These are phyloP conservation scores for Salvia miltiorrhiza DNA, from an alignment of 257 asterid species.

Conservation along the genomic window DNA sequence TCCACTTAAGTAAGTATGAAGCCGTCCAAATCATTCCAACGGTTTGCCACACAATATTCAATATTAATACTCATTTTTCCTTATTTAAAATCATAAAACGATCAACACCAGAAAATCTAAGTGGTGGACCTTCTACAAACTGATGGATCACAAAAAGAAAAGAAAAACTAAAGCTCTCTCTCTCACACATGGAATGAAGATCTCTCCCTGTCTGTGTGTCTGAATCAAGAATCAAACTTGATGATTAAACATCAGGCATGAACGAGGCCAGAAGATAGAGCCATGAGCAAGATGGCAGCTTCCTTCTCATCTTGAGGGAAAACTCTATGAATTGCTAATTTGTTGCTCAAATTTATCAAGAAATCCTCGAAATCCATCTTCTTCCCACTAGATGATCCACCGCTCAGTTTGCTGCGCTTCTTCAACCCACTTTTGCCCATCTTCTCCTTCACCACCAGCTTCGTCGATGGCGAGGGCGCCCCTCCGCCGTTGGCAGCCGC, in stretches of 20 bases:
- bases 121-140: conserved; percentile 7
- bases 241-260: conserved; percentile 53
- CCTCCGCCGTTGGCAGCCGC: conserved; percentile 33
- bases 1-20: background rate
- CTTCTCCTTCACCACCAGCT: conserved; percentile 60
- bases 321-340: conserved; percentile 54
- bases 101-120: conserved; percentile 16
- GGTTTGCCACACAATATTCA: conserved; percentile 21
- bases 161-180: background rate
- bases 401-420: conserved; percentile 46
- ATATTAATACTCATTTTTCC: background rate
- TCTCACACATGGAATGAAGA: background rate
- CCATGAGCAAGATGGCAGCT: conserved; percentile 93
- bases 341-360: conserved; percentile 68
- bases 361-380: conserved; percentile 69
- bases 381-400: background rate
- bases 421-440: conserved; percentile 36
- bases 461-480: conserved; percentile 20
- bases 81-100: background rate
- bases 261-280: conserved; percentile 75
- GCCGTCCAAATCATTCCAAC: conserved; percentile 18
- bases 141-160: conserved; percentile 8
- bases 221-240: background rate
- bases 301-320: conserved; percentile 95
- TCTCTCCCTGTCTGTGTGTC: too few relatives aligned